These are phyloP conservation scores for Ceratobasidium sp. DNA, from an alignment of 1,284 basidiomycete species.

Conservation along the genomic window DNA sequence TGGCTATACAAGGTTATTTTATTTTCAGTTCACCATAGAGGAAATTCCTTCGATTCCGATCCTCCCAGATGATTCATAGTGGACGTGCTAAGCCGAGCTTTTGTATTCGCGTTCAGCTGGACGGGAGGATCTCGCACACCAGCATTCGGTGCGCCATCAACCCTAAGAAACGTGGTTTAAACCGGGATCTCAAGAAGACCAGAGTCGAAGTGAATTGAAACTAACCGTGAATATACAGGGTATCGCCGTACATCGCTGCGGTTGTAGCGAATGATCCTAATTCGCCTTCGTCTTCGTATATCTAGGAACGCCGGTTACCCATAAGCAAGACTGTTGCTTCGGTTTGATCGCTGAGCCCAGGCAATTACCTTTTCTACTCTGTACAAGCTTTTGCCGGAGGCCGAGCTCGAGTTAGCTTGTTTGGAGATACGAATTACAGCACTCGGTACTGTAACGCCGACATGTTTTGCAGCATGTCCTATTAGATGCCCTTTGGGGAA, in stretches of 20 bases:
- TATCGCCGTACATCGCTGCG: slow-evolving; percentile 16
- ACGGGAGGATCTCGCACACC: slow-evolving; percentile 27
- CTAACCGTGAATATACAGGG: slow-evolving; percentile 19
- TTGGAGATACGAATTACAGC: slow-evolving; percentile 67
- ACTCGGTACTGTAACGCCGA: slow-evolving; percentile 58
- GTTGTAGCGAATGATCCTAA: slow-evolving; percentile 18
- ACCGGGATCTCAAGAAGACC: not conserved
- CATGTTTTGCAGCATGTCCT: slow-evolving; percentile 59
- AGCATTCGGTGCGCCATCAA: slow-evolving; percentile 13
- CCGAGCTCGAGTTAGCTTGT: slow-evolving; percentile 65
- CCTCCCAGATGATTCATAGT: too few species aligned
- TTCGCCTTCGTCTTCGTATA: slow-evolving; percentile 29
- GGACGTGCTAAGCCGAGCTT: too few species aligned
- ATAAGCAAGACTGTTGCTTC: too few species aligned
- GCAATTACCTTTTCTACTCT: slow-evolving; percentile 71
- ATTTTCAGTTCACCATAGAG: too few species aligned
- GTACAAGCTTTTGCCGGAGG: slow-evolving; percentile 74
- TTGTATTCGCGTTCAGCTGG: too few species aligned
- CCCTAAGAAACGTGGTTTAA: not conserved
- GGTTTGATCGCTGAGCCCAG: not conserved
- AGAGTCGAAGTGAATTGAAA: too few species aligned
- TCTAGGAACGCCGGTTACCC: slow-evolving; percentile 1
- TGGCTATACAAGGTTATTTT: too few species aligned
- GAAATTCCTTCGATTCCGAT: too few species aligned
- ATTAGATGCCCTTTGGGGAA: slow-evolving; percentile 55